Conservation (phyloP, 1,284 basidiomycete species). For the Fistulinella staudtii region DNA sequence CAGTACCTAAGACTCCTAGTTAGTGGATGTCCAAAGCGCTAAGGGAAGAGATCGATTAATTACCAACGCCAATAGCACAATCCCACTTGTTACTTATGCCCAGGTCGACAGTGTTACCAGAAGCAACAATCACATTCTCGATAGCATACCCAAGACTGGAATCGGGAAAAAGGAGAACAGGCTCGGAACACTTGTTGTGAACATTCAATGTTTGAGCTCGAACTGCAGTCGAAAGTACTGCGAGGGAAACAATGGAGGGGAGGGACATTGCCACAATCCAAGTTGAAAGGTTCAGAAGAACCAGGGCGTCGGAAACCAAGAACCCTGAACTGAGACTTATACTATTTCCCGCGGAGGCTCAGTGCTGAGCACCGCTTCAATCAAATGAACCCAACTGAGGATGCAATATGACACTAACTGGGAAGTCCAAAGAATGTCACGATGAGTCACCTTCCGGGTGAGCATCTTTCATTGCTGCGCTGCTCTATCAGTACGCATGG, state of each 20-base stretch:
- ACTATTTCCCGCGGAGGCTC: too few relatives aligned
- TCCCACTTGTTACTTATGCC: conserved; percentile 23
- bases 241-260: background rate
- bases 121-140: conserved; percentile 15
- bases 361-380: too few relatives aligned
- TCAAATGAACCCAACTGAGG: too few relatives aligned
- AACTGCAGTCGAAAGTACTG: background rate
- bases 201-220: conserved; percentile 1
- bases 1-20: conserved; percentile 15
- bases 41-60: conserved; percentile 1
- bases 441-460: too few relatives aligned
- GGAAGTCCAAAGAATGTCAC: too few relatives aligned
- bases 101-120: conserved; percentile 9
- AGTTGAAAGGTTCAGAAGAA: too few relatives aligned
- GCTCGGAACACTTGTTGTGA: conserved; percentile 11
- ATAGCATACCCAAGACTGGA: conserved; percentile 16
- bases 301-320: too few relatives aligned
- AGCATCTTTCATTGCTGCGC: too few relatives aligned
- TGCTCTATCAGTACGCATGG: too few relatives aligned
- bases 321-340: too few relatives aligned
- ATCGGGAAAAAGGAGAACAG: conserved; percentile 21
- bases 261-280: background rate
- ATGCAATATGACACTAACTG: too few relatives aligned
- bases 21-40: background rate
- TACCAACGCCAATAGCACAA: conserved; percentile 22